phyloP scores from a whole-genome alignment of 352 stramenopile species.

The Plasmopara viticola region DNA sequence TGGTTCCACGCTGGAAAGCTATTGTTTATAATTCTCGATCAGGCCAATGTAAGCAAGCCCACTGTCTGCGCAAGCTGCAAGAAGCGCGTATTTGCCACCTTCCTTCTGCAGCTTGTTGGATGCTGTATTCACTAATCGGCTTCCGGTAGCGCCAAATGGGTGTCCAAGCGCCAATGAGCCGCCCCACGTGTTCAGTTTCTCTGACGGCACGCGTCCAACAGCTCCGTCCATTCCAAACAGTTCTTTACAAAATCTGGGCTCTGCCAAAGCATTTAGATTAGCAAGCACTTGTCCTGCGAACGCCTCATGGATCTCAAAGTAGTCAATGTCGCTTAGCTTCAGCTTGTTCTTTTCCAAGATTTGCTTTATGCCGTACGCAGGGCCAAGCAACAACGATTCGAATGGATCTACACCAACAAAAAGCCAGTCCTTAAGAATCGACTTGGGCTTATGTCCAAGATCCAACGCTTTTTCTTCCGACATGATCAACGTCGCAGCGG shows the following conservation, averaged over 20 bases:
- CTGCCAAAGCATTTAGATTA: conserved; percentile 95
- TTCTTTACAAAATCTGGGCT: conserved; percentile 93
- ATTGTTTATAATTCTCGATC: conserved; percentile 85
- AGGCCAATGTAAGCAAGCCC: conserved; percentile 94
- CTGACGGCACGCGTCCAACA: conserved; percentile 89
- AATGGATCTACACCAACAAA: conserved; percentile 97
- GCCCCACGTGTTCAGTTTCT: conserved; percentile 97
- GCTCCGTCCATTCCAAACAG: conserved; percentile 86
- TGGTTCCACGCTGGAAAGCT: not conserved
- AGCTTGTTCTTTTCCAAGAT: conserved; percentile 81
- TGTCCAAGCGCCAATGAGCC: conserved; percentile 95
- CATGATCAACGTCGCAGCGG: conserved; percentile 94
- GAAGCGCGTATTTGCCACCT: conserved; percentile 92
- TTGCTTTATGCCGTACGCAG: conserved; percentile 91
- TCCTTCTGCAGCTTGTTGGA: conserved; percentile 96
- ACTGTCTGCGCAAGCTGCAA: conserved; percentile 97
- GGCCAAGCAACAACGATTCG: conserved; percentile 90
- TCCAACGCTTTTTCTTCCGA: conserved; percentile 94
- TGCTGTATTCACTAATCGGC: conserved; percentile 94
- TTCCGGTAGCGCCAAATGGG: conserved; percentile 96
- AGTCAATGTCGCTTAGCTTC: conserved; percentile 93
- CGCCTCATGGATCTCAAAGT: conserved; percentile 99
- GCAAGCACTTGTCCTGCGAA: conserved; percentile 98
- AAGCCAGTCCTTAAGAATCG: conserved; percentile 92
- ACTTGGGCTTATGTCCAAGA: conserved; percentile 93